Conservation (phyloP, 768 basidiomycete genomes). For the Termitomyces sp. region DNA sequence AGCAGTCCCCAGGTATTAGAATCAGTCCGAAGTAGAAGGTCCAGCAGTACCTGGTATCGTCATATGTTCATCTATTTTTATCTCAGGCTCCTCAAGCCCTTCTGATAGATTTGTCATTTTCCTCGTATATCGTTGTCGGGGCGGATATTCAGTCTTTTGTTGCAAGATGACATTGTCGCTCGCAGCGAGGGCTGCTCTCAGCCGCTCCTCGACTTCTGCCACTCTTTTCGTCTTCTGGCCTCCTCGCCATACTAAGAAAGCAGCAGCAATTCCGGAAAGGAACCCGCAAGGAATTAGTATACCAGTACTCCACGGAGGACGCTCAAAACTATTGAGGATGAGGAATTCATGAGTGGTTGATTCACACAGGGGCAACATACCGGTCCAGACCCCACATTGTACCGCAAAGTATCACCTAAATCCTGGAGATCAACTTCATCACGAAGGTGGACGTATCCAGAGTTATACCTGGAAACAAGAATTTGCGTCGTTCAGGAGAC, state of each 20-base stretch:
- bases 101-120: constrained; percentile 8
- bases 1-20: background rate
- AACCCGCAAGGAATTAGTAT: constrained; percentile 70
- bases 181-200: constrained; percentile 41
- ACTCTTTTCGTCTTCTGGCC: constrained; percentile 65
- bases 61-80: constrained; percentile 35
- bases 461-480: constrained; percentile 67
- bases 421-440: background rate
- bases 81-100: constrained; percentile 16
- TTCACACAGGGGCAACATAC: constrained; percentile 21
- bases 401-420: constrained; percentile 58
- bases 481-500: constrained; percentile 69
- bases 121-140: background rate
- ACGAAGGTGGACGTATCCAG: background rate
- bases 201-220: constrained; percentile 54
- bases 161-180: background rate
- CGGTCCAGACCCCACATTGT: constrained; percentile 80
- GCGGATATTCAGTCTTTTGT: background rate
- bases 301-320: constrained; percentile 68
- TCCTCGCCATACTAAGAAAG: constrained; percentile 70
- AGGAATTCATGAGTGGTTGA: background rate
- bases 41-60: constrained; percentile 23
- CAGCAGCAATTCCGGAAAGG: constrained; percentile 71
- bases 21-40: constrained; percentile 6
- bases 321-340: constrained; percentile 38